Evolutionary conservation across 371 early-diverging fungal genomes (phyloP).

Genomic region (Lichtheimia ornata): DNA sequence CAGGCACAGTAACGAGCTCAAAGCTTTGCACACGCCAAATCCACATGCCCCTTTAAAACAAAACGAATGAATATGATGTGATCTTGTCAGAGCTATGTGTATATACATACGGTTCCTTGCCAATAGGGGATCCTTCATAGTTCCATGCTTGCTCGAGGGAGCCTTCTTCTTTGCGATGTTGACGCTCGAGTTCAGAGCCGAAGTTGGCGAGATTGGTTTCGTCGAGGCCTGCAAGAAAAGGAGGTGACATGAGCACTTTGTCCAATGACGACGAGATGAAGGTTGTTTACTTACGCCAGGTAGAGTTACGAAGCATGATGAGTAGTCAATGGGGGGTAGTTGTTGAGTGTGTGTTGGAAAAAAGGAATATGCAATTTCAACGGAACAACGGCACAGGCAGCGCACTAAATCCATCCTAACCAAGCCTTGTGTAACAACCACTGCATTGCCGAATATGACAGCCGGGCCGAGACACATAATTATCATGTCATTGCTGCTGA

Average conservation of each 20-base stretch:
- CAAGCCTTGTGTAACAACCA: too few species aligned
- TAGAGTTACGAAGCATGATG: conserved; percentile 28
- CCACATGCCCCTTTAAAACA: conserved; percentile 58
- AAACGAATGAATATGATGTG: background rate
- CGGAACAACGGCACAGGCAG: background rate
- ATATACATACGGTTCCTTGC: conserved; percentile 43
- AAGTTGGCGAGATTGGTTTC: conserved; percentile 77
- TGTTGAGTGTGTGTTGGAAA: too few species aligned
- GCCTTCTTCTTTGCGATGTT: conserved; percentile 73
- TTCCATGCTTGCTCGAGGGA: conserved; percentile 73
- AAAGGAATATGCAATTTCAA: background rate
- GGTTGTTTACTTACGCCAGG: conserved; percentile 25
- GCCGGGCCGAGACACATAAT: too few species aligned
- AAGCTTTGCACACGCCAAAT: conserved; percentile 87
- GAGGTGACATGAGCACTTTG: background rate
- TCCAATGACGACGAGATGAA: background rate
- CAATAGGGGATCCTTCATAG: conserved; percentile 51
- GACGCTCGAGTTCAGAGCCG: conserved; percentile 70
- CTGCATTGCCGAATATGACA: too few species aligned
- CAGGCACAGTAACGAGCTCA: conserved; percentile 65
- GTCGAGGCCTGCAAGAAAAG: conserved; percentile 49
- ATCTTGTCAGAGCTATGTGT: background rate
- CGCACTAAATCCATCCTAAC: background rate
- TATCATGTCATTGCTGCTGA: too few species aligned
- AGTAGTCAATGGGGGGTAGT: background rate